These are phyloP conservation scores for Neurospora sp. DNA, from an alignment of 495 filamentous ascomycete genomes.

Conservation along the genomic window DNA sequence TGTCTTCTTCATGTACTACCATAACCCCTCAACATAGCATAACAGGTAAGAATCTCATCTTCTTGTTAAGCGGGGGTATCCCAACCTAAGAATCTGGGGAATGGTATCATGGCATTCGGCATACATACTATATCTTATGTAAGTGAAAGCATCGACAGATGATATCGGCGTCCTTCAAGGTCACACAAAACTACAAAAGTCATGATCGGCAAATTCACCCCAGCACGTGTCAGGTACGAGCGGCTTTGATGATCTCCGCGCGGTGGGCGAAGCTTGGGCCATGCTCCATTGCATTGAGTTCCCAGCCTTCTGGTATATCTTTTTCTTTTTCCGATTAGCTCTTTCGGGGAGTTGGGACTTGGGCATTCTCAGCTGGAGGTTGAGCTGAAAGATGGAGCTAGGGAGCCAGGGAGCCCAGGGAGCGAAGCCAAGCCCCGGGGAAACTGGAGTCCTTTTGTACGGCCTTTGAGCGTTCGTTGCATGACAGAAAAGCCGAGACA, in stretches of 20 bases:
- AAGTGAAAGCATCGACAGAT: not conserved
- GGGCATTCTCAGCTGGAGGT: not conserved
- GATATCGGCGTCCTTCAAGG: not conserved
- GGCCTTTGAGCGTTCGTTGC: not conserved
- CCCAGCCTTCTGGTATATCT: not conserved
- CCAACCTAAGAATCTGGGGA: not conserved
- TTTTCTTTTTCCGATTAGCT: not conserved
- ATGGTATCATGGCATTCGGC: not conserved
- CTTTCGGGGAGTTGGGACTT: not conserved
- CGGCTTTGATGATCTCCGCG: not conserved
- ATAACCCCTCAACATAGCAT: not conserved
- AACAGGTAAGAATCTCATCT: not conserved
- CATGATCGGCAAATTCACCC: not conserved
- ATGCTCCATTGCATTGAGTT: not conserved
- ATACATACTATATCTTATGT: not conserved
- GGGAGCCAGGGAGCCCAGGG: not conserved
- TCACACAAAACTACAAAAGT: not conserved
- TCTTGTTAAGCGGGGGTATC: not conserved
- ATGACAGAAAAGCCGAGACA: not conserved
- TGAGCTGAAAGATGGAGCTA: not conserved
- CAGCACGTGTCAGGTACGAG: not conserved
- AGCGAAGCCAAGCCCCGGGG: not conserved
- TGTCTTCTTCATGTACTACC: not conserved
- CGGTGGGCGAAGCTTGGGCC: not conserved
- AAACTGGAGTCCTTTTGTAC: not conserved